Conservation (phyloP, 1,284 basidiomycete genomes). For the Marasmius oreades region DNA sequence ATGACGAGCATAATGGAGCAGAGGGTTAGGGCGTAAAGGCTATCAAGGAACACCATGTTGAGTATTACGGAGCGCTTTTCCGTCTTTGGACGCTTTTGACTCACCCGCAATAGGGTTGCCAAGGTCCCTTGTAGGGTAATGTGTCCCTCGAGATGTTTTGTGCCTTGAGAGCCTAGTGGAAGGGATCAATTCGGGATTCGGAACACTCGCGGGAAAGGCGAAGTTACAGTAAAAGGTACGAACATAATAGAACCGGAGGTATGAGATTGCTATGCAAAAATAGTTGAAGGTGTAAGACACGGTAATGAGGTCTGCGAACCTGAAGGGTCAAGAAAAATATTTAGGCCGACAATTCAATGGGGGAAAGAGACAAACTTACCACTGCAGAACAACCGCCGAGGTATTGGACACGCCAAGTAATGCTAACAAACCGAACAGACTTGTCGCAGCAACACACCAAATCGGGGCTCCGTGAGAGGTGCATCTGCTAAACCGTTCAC, state of each 20-base stretch:
- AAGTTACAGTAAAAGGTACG: conserved; percentile 14
- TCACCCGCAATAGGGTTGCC: conserved; percentile 51
- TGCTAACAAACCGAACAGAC: conserved; percentile 40
- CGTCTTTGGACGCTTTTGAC: conserved; percentile 9
- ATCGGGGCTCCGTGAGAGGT: conserved; percentile 66
- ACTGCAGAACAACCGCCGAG: conserved; percentile 42
- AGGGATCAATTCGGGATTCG: background rate
- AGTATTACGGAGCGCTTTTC: background rate
- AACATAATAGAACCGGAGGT: conserved; percentile 41
- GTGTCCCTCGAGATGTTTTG: conserved; percentile 60
- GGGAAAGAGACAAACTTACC: conserved; percentile 24
- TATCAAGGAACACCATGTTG: conserved; percentile 9
- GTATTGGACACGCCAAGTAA: conserved; percentile 46
- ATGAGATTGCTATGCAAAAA: conserved; percentile 43
- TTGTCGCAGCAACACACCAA: conserved; percentile 36
- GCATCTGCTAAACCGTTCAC: conserved; percentile 47
- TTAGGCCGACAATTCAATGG: background rate
- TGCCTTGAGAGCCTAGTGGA: conserved; percentile 47
- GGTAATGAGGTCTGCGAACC: conserved; percentile 45
- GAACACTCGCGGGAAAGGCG: background rate
- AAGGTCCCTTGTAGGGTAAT: conserved; percentile 47
- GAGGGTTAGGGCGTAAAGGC: conserved; percentile 40
- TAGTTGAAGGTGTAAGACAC: conserved; percentile 45
- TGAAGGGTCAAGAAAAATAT: conserved; percentile 12
- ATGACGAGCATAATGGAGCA: conserved; percentile 52